These are phyloP conservation scores for Solanum habrochaites DNA, from an alignment of 257 asterid species.

Conservation along the genomic window DNA sequence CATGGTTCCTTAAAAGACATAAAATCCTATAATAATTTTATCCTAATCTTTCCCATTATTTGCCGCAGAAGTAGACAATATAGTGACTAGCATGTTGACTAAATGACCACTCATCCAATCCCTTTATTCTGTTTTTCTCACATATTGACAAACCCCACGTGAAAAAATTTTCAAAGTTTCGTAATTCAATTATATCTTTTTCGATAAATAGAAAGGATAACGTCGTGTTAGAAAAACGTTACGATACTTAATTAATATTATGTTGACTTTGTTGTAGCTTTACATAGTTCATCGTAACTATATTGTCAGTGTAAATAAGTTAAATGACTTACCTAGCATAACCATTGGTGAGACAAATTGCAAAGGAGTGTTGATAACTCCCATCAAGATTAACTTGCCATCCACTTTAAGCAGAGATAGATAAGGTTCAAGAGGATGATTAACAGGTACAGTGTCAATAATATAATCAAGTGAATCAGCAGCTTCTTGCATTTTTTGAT, in stretches of 20 bases:
- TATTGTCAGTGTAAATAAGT: neutral
- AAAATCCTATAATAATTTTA: neutral
- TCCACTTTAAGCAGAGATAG: constrained; percentile 68
- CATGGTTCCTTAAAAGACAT: neutral
- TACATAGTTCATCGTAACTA: no score
- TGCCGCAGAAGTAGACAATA: neutral
- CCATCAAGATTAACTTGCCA: constrained; percentile 84
- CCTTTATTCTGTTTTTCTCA: neutral
- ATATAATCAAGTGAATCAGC: constrained; percentile 78
- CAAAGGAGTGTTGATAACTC: constrained; percentile 77
- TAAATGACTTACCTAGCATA: constrained; percentile 64
- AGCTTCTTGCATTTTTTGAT: constrained; percentile 35
- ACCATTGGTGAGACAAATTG: constrained; percentile 75
- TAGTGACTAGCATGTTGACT: neutral
- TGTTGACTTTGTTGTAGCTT: neutral
- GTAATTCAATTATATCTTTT: neutral
- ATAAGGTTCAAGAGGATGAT: constrained; percentile 81
- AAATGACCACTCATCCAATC: neutral
- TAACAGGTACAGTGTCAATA: constrained; percentile 74
- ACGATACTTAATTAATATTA: neutral
- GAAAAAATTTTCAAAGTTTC: neutral
- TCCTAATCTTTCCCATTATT: neutral
- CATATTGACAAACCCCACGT: neutral
- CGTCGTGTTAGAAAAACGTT: neutral
- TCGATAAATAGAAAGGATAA: neutral